These are phyloP conservation scores for Nakataea oryzae DNA, from an alignment of 2,329 filamentous ascomycete genomes.

Conservation along the genomic window DNA sequence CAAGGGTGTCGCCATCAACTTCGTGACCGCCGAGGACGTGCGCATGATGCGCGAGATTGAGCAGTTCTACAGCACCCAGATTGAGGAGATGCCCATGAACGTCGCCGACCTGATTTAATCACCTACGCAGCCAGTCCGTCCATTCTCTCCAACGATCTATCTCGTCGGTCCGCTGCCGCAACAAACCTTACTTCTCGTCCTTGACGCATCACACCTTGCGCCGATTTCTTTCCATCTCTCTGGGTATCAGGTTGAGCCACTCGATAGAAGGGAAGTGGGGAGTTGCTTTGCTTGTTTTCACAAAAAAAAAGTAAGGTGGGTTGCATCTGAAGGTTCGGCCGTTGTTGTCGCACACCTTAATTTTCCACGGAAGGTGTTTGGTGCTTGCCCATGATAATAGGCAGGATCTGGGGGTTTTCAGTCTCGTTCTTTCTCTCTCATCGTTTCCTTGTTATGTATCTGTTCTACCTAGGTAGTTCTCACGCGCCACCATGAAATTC, in stretches of 20 bases:
- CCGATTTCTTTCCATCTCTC: slow-evolving; percentile 7
- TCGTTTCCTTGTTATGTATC: slow-evolving; percentile 3
- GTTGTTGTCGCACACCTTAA: slow-evolving; percentile 3
- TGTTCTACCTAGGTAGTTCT: slow-evolving; percentile 4
- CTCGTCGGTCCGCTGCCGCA: background rate
- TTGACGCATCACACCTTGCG: slow-evolving; percentile 7
- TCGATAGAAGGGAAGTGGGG: slow-evolving; percentile 10
- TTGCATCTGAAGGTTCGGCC: slow-evolving; percentile 5
- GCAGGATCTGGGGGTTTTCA: slow-evolving; percentile 4
- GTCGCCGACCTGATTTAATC: slow-evolving; percentile 48
- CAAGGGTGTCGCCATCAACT: slow-evolving; percentile 99
- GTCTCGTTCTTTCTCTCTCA: slow-evolving; percentile 1
- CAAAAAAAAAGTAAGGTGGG: slow-evolving; percentile 4
- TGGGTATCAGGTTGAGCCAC: slow-evolving; percentile 9
- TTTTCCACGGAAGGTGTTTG: slow-evolving; percentile 4
- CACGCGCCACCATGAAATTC: slow-evolving; percentile 3
- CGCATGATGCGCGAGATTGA: slow-evolving; percentile 96
- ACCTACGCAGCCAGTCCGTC: background rate
- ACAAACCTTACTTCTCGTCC: slow-evolving; percentile 5
- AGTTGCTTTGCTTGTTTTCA: slow-evolving; percentile 3
- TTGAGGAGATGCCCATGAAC: slow-evolving; percentile 99
- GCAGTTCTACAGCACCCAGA: slow-evolving; percentile 91
- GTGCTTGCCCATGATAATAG: slow-evolving; percentile 4
- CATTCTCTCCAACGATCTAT: background rate
- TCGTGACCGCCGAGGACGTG: slow-evolving; percentile 96